Evolutionary conservation across 116 monocot species (phyloP).

Genomic region (Posidonia oceanica): DNA sequence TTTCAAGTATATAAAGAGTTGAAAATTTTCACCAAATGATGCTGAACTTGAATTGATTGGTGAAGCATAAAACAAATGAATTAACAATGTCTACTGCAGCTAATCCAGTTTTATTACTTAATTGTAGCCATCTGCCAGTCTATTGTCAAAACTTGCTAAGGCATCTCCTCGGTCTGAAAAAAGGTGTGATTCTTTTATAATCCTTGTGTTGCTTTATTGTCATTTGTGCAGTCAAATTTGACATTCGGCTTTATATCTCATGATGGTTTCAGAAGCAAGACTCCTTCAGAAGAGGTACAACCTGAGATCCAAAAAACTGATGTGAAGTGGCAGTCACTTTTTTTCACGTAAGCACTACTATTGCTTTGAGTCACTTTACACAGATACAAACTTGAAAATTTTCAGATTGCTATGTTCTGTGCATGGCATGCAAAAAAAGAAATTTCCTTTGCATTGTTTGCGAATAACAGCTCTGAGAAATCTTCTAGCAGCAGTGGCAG

Average conservation of each 20-base stretch:
- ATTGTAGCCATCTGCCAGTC: neutral
- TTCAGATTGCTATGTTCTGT: neutral
- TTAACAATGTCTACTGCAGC: neutral
- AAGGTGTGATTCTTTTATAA: neutral
- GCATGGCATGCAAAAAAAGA: neutral
- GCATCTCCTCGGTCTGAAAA: neutral
- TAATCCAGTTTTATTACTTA: neutral
- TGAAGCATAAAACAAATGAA: too few species aligned
- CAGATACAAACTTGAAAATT: neutral
- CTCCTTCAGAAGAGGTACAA: neutral
- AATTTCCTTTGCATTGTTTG: neutral
- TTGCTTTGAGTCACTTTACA: neutral
- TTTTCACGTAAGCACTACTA: conserved; percentile 4
- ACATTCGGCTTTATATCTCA: neutral
- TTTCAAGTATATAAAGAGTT: neutral
- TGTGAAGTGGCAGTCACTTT: conserved; percentile 1
- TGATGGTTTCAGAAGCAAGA: conserved; percentile 3
- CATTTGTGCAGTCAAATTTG: neutral
- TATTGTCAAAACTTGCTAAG: neutral
- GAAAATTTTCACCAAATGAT: neutral
- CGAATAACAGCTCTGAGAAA: conserved; percentile 9
- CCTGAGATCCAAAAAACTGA: conserved; percentile 1
- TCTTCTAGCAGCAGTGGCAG: neutral
- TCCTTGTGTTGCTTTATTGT: neutral
- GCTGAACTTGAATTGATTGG: neutral